Conservation (phyloP, 768 basidiomycete genomes). For the Mycena metata region DNA sequence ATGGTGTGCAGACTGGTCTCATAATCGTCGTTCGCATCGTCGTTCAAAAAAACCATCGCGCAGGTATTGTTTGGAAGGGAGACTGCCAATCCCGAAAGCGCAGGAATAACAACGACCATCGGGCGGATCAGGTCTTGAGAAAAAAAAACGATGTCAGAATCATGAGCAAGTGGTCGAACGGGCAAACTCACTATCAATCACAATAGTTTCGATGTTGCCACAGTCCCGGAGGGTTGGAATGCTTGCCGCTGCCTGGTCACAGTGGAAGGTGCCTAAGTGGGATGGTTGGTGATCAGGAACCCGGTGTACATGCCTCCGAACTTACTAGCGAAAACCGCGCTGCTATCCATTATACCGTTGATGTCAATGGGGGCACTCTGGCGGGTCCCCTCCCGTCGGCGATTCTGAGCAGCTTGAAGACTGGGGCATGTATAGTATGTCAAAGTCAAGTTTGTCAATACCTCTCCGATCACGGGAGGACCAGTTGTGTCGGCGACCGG, state of each 20-base stretch:
- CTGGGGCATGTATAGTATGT: no score
- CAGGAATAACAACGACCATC: conserved; percentile 6
- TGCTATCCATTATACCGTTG: no score
- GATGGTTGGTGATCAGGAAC: no score
- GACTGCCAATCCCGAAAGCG: background rate
- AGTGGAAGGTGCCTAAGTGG: conserved; percentile 7
- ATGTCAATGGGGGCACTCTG: no score
- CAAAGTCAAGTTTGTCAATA: no score
- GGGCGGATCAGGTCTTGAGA: conserved; percentile 12
- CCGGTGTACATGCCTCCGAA: no score
- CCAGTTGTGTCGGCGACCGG: no score
- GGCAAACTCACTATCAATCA: conserved; percentile 10
- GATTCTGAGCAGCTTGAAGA: no score
- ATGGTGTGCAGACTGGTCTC: background rate
- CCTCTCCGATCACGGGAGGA: no score
- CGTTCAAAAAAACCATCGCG: conserved; percentile 24
- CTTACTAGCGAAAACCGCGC: no score
- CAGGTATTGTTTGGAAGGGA: conserved; percentile 26
- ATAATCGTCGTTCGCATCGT: conserved; percentile 7
- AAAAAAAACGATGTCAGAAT: background rate
- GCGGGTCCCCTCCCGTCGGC: no score
- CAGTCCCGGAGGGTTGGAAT: conserved; percentile 17
- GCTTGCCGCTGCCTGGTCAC: conserved; percentile 7
- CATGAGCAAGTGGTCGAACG: no score
- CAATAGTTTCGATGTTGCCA: conserved; percentile 1